phyloP scores from a whole-genome alignment of 1,139 yeast genomes.

The Ogataea hybrid region DNA sequence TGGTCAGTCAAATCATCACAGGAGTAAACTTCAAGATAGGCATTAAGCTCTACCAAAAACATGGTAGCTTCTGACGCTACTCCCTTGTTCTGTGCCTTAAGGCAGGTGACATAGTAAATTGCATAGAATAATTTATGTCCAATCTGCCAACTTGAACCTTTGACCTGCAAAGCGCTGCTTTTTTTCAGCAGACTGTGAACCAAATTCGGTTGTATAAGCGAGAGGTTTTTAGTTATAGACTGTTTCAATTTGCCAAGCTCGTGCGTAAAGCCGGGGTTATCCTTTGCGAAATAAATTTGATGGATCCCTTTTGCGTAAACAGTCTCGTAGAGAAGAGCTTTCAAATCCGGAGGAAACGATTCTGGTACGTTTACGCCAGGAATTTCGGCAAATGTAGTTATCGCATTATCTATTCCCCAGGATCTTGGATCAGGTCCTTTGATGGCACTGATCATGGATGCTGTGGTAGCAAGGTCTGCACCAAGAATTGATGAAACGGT shows the following conservation, averaged over 20 bases:
- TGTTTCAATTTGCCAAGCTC: conserved; percentile 4
- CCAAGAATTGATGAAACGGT: conserved; percentile 11
- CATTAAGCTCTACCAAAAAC: conserved; percentile 13
- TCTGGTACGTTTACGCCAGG: conserved; percentile 8
- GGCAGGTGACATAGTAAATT: conserved; percentile 7
- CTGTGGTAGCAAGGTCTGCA: conserved; percentile 13
- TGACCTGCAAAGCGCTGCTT: conserved; percentile 7
- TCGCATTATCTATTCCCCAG: conserved; percentile 12
- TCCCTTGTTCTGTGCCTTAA: background rate
- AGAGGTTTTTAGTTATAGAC: conserved; percentile 2
- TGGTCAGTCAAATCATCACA: background rate
- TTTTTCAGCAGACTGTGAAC: conserved; percentile 8
- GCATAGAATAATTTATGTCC: conserved; percentile 15
- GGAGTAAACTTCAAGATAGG: conserved; percentile 9
- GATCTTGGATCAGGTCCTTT: conserved; percentile 7
- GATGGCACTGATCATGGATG: conserved; percentile 14
- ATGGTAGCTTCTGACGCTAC: conserved; percentile 4
- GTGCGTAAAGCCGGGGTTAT: background rate
- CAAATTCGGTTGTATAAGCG: conserved; percentile 1
- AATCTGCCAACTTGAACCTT: conserved; percentile 11
- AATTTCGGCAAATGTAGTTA: conserved; percentile 12
- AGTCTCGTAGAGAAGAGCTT: conserved; percentile 8
- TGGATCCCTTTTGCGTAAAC: conserved; percentile 16
- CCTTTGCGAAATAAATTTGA: conserved; percentile 6
- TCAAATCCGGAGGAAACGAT: conserved; percentile 14